These are phyloP conservation scores for Chrysophaeum taylorii DNA, from an alignment of 352 stramenopile genomes.

Conservation along the genomic window DNA sequence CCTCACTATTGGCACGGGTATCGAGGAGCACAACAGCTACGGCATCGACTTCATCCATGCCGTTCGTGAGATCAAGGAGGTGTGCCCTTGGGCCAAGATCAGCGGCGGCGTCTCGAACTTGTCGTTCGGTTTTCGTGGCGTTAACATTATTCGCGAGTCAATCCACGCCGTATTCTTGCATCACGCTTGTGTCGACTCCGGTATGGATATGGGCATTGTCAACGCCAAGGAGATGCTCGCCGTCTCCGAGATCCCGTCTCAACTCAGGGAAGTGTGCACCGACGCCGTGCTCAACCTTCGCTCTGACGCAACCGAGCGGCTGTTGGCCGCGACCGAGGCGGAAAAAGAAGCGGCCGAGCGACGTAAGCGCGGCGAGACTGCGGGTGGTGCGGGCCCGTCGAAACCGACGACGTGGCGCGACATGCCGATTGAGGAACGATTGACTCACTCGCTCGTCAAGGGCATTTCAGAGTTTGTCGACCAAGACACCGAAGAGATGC, in stretches of 20 bases:
- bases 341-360: conserved; percentile 65
- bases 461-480: conserved; percentile 91
- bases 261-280: conserved; percentile 75
- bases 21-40: conserved; percentile 96
- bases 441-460: conserved; percentile 91
- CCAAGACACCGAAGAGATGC: conserved; percentile 85
- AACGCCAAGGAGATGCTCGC: conserved; percentile 75
- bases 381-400: conserved; percentile 32
- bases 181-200: conserved; percentile 76
- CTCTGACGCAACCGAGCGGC: conserved; percentile 70
- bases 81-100: conserved; percentile 87
- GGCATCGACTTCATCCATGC: conserved; percentile 94
- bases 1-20: conserved; percentile 88
- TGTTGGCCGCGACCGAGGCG: conserved; percentile 63
- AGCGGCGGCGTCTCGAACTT: conserved; percentile 90
- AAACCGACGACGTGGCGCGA: conserved; percentile 74
- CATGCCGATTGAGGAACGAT: conserved; percentile 71
- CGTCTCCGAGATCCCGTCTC: conserved; percentile 45
- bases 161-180: conserved; percentile 91
- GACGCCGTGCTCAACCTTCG: conserved; percentile 83
- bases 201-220: conserved; percentile 98
- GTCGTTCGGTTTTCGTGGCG: conserved; percentile 88
- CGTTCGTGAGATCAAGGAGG: conserved; percentile 81
- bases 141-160: conserved; percentile 92
- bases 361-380: conserved; percentile 65